phyloP scores from a whole-genome alignment of 257 asterid genomes.

The Solanum habrochaites region DNA sequence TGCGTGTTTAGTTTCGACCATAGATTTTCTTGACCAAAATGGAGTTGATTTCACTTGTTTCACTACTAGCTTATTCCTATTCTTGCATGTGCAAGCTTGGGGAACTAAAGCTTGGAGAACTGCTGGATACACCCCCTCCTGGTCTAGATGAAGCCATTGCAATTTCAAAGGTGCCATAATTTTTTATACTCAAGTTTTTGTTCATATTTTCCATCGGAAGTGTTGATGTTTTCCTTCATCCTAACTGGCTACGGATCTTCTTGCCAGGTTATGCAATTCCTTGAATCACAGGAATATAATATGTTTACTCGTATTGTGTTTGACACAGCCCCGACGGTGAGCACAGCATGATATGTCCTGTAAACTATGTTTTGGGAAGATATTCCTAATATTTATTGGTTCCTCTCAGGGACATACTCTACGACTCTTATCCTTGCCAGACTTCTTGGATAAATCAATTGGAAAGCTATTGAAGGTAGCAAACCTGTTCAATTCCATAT shows the following conservation, averaged over 20 bases:
- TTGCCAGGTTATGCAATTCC: slow-evolving; percentile 90
- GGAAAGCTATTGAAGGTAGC: slow-evolving; percentile 94
- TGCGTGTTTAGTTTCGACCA: neutral
- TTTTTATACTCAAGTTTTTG: slow-evolving; percentile 3
- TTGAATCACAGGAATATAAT: slow-evolving; percentile 79
- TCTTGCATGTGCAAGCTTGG: slow-evolving; percentile 53
- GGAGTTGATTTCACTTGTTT: neutral
- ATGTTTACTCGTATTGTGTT: slow-evolving; percentile 95
- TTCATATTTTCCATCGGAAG: neutral
- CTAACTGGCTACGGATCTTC: slow-evolving; percentile 17
- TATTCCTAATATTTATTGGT: slow-evolving; percentile 10
- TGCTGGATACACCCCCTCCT: slow-evolving; percentile 99
- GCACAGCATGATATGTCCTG: slow-evolving; percentile 10
- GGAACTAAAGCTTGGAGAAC: slow-evolving; percentile 93
- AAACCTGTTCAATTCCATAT: neutral
- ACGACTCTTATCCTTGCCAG: slow-evolving; percentile 84
- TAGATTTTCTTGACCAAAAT: neutral
- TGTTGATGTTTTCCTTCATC: slow-evolving; percentile 8
- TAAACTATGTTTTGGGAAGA: neutral
- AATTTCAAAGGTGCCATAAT: slow-evolving; percentile 60
- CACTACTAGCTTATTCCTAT: neutral
- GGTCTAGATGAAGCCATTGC: slow-evolving; percentile 99
- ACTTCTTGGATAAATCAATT: slow-evolving; percentile 89
- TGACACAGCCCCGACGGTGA: slow-evolving; percentile 98
- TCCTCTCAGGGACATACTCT: slow-evolving; percentile 81